Evolutionary conservation across 2,329 filamentous ascomycete species (phyloP).

Genomic region (Knoxdaviesia capensis): DNA sequence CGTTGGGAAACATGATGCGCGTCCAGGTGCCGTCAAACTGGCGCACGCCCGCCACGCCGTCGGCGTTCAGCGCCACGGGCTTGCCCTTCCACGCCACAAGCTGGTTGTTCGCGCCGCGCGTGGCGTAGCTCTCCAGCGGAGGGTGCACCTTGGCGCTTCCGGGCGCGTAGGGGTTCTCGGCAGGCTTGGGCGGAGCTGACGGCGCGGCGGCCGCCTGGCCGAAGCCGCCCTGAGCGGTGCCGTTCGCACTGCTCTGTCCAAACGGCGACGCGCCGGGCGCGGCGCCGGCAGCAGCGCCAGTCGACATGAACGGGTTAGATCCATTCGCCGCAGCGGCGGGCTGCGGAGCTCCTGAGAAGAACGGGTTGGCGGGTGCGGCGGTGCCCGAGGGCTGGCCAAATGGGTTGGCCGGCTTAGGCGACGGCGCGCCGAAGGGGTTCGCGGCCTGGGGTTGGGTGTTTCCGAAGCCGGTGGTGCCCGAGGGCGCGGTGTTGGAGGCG

Average conservation of each 20-base stretch:
- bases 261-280: not conserved
- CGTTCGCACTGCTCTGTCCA: slow-evolving; percentile 1
- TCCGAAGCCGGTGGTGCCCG: too few species aligned
- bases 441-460: not conserved
- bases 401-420: not conserved
- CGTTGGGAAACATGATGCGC: slow-evolving; percentile 55
- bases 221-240: not conserved
- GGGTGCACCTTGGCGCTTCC: slow-evolving; percentile 23
- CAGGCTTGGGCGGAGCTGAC: slow-evolving; percentile 3
- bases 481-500: too few species aligned
- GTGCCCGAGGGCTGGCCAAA: slow-evolving; percentile 3
- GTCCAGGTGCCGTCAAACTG: slow-evolving; percentile 34
- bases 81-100: slow-evolving; percentile 43
- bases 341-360: not conserved
- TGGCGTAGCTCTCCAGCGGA: slow-evolving; percentile 20
- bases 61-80: slow-evolving; percentile 34
- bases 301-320: too few species aligned
- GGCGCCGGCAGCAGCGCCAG: too few species aligned
- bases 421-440: slow-evolving; percentile 3
- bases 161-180: slow-evolving; percentile 21
- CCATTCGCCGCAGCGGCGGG: too few species aligned
- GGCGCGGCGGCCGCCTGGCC: slow-evolving; percentile 3
- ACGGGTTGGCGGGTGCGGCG: not conserved
- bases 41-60: slow-evolving; percentile 23
- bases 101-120: slow-evolving; percentile 19